Percentiles rank a stretch among this genome's conserved stretches.
phyloP scores from a whole-genome alignment of 2,329 filamentous ascomycete species.

The Furcasterigmium sp. region DNA sequence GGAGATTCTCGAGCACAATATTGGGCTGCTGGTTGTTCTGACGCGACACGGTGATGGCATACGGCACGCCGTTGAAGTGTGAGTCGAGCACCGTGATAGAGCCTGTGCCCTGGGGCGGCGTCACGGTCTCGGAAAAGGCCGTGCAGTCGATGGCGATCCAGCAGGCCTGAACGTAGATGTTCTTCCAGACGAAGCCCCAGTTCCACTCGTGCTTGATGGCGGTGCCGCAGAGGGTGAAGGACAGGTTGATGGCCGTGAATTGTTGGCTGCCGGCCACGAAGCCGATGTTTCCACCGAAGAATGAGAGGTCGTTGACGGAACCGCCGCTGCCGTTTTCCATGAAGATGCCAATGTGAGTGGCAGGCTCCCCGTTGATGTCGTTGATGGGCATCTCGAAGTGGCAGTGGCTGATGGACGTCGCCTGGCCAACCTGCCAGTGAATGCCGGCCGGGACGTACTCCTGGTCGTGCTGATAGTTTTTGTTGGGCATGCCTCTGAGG shows the following conservation, averaged over 20 bases:
- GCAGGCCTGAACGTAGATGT: not conserved
- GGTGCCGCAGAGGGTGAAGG: slow-evolving; percentile 56
- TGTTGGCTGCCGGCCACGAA: slow-evolving; percentile 59
- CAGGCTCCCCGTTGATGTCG: slow-evolving; percentile 29
- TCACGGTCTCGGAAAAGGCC: not conserved
- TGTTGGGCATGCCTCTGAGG: slow-evolving; percentile 43
- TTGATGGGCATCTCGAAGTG: slow-evolving; percentile 38
- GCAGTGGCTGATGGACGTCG: slow-evolving; percentile 45
- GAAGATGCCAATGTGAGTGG: slow-evolving; percentile 31
- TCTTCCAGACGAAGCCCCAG: slow-evolving; percentile 58
- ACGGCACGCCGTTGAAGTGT: slow-evolving; percentile 18
- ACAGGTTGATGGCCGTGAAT: slow-evolving; percentile 58
- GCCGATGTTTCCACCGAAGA: slow-evolving; percentile 56
- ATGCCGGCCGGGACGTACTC: slow-evolving; percentile 39
- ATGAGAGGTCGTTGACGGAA: slow-evolving; percentile 51
- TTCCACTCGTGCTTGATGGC: slow-evolving; percentile 67
- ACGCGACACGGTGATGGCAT: slow-evolving; percentile 7
- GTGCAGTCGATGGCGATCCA: not conserved
- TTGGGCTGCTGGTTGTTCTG: slow-evolving; percentile 6
- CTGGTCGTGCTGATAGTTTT: slow-evolving; percentile 16
- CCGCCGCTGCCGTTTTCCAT: slow-evolving; percentile 31
- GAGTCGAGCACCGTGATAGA: slow-evolving; percentile 13
- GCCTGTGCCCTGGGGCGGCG: not conserved
- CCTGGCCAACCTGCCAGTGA: slow-evolving; percentile 62
- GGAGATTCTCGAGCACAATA: slow-evolving; percentile 14